These are phyloP conservation scores for Abrus pulchellus DNA, from an alignment of 306 rosid genomes.

Conservation along the genomic window DNA sequence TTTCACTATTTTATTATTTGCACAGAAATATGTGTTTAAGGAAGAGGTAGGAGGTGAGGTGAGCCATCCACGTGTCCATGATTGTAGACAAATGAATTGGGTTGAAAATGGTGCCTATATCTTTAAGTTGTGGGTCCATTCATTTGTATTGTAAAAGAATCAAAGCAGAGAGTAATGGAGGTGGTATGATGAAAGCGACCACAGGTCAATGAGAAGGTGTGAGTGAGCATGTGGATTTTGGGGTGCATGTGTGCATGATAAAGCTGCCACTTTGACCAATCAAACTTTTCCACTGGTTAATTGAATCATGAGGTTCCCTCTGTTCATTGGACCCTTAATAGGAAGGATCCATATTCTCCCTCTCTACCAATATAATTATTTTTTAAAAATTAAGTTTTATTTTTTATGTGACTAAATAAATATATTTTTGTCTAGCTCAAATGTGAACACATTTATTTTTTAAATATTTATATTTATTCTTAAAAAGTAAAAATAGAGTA, in stretches of 20 bases:
- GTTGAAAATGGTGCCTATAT: background rate
- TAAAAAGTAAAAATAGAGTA: background rate
- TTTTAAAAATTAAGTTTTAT: background rate
- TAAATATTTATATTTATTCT: background rate
- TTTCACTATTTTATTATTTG: too few relatives aligned
- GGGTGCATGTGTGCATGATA: slow-evolving; percentile 63
- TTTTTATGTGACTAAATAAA: background rate
- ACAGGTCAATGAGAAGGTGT: slow-evolving; percentile 30
- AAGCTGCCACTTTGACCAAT: slow-evolving; percentile 66
- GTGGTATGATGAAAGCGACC: slow-evolving; percentile 38
- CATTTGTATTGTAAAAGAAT: slow-evolving; percentile 41
- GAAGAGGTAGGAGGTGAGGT: slow-evolving; percentile 36
- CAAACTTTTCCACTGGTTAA: slow-evolving; percentile 28
- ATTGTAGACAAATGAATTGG: slow-evolving; percentile 6
- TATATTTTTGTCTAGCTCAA: background rate
- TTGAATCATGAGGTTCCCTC: slow-evolving; percentile 31
- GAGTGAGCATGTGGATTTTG: slow-evolving; percentile 26
- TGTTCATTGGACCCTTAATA: slow-evolving; percentile 17
- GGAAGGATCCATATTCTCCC: background rate
- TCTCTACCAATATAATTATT: background rate
- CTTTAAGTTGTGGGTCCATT: slow-evolving; percentile 18
- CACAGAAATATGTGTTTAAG: background rate
- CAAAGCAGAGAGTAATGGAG: slow-evolving; percentile 39
- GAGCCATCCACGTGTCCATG: slow-evolving; percentile 39
- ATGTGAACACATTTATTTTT: background rate